phyloP scores from a whole-genome alignment of 257 asterid genomes.

The Fraxinus excelsior region DNA sequence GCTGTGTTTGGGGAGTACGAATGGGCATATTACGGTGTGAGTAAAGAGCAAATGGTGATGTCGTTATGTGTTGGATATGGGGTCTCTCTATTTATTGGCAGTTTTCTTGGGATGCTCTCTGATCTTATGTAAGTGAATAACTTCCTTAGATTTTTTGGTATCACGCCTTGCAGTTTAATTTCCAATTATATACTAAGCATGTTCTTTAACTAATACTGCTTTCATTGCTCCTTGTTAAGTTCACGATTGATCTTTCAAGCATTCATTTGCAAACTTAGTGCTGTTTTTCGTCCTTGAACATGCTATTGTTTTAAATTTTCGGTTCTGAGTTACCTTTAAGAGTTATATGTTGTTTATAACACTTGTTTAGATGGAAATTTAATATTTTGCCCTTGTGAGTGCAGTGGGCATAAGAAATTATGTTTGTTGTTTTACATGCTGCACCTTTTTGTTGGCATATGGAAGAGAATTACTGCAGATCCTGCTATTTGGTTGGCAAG shows the following conservation, averaged over 20 bases:
- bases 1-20: conserved; percentile 87
- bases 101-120: conserved; percentile 71
- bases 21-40: conserved; percentile 57
- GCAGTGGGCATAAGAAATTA: conserved; percentile 81
- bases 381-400: conserved; percentile 20
- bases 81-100: conserved; percentile 57
- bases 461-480: conserved; percentile 50
- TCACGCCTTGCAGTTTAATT: conserved; percentile 6
- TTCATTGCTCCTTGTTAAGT: neutral
- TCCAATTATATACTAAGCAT: neutral
- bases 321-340: neutral
- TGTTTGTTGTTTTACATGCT: conserved; percentile 68
- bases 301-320: neutral
- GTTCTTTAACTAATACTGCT: neutral
- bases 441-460: conserved; percentile 63
- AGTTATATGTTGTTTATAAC: conserved; percentile 2
- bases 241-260: neutral
- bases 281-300: neutral
- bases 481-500: conserved; percentile 64
- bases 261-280: neutral
- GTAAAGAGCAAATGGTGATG: conserved; percentile 66
- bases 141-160: neutral
- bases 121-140: conserved; percentile 71
- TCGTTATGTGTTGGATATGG: conserved; percentile 61
- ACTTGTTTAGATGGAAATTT: conserved; percentile 8